Conservation (phyloP, 2,329 filamentous ascomycete genomes). For the Thermoascus crustaceus region DNA sequence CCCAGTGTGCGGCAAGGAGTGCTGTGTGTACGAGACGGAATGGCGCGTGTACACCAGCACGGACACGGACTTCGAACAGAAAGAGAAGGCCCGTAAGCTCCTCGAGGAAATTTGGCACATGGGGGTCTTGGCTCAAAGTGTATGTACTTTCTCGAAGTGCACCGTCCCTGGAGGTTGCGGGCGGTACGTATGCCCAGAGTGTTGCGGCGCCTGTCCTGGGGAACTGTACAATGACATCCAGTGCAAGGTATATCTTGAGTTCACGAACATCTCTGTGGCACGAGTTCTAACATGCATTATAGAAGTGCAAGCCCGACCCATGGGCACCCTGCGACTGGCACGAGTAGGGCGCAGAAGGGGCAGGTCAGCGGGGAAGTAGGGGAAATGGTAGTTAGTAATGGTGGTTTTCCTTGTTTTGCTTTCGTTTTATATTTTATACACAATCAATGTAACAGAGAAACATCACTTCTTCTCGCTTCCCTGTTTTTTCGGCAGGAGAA, state of each 20-base stretch:
- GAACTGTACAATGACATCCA: conserved; percentile 25
- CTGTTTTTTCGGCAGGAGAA: no score
- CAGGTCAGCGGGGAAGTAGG: background rate
- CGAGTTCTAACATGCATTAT: conserved; percentile 4
- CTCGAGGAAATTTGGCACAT: conserved; percentile 16
- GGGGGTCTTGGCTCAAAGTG: conserved; percentile 18
- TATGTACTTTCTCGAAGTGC: conserved; percentile 26
- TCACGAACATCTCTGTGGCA: no score
- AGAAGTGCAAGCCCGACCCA: conserved; percentile 26
- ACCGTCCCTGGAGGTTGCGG: conserved; percentile 21
- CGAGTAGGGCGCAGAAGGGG: conserved; percentile 7
- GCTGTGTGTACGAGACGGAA: conserved; percentile 23
- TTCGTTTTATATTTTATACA: no score
- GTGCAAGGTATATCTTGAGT: conserved; percentile 19
- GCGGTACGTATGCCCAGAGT: conserved; percentile 25
- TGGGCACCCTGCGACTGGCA: conserved; percentile 29
- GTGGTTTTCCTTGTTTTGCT: no score
- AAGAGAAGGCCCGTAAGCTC: conserved; percentile 12
- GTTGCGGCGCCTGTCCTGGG: conserved; percentile 27
- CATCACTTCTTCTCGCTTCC: no score
- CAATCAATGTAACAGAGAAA: no score
- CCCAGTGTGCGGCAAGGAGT: conserved; percentile 20
- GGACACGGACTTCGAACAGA: conserved; percentile 9
- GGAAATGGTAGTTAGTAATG: no score
- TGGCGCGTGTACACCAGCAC: conserved; percentile 7